These are phyloP conservation scores for Lactarius hatsudake DNA, from an alignment of 768 basidiomycete genomes.

Conservation along the genomic window DNA sequence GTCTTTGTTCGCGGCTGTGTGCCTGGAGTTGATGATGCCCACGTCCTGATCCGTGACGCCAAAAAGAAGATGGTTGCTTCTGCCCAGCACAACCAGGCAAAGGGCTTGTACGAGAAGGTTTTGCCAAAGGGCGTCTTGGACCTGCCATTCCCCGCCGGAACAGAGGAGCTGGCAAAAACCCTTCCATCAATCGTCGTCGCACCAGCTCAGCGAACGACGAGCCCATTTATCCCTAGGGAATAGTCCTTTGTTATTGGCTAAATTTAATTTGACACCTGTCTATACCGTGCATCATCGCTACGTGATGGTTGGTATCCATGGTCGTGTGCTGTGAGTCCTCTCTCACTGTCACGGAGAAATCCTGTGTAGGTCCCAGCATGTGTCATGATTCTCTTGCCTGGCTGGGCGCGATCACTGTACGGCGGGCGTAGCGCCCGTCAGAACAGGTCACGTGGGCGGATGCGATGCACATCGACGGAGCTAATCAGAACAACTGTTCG, in stretches of 20 bases:
- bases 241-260: slow-evolving; percentile 31
- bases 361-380: neutral
- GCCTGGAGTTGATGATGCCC: slow-evolving; percentile 86
- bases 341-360: neutral
- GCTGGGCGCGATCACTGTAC: neutral
- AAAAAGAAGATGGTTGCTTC: slow-evolving; percentile 78
- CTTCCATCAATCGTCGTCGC: slow-evolving; percentile 68
- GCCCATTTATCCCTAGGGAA: slow-evolving; percentile 75
- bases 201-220: slow-evolving; percentile 65
- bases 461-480: neutral
- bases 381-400: neutral
- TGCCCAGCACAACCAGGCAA: slow-evolving; percentile 61
- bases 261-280: slow-evolving; percentile 3
- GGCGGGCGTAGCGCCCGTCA: neutral
- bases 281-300: neutral
- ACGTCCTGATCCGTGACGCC: slow-evolving; percentile 82
- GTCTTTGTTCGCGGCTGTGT: slow-evolving; percentile 90
- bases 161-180: slow-evolving; percentile 63
- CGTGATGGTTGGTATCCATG: slow-evolving; percentile 12
- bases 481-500: neutral
- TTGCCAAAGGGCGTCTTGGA: slow-evolving; percentile 79
- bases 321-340: neutral
- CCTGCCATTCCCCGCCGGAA: slow-evolving; percentile 92
- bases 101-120: slow-evolving; percentile 72
- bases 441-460: neutral